Conservation (phyloP, 352 stramenopile genomes). For the Blastocystis sp. region DNA sequence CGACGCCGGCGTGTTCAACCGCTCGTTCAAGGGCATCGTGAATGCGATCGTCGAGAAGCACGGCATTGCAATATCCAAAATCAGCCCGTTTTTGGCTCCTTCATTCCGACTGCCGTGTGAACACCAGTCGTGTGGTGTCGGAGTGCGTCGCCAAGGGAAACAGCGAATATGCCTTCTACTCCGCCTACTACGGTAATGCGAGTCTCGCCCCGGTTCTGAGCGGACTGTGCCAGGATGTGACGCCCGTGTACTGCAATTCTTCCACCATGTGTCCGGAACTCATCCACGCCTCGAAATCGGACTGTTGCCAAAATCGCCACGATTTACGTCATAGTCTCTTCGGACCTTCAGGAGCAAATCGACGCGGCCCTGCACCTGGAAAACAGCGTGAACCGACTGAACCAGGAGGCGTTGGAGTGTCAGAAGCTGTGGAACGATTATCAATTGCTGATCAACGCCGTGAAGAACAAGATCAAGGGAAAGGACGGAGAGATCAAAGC, state of each 20-base stretch:
- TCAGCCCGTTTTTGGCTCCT: not conserved
- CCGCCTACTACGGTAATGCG: not conserved
- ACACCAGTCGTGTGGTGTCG: slow-evolving; percentile 7
- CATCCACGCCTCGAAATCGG: not conserved
- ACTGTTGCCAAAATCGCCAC: not conserved
- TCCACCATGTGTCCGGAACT: not conserved
- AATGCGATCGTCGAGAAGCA: not conserved
- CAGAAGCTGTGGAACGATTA: slow-evolving; percentile 23
- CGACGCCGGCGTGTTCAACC: slow-evolving; percentile 8
- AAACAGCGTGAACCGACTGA: not conserved
- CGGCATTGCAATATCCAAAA: slow-evolving; percentile 22
- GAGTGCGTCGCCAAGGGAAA: slow-evolving; percentile 35
- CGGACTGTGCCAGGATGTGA: not conserved
- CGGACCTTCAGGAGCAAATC: not conserved
- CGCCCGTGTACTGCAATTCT: not conserved
- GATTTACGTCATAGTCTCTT: slow-evolving; percentile 9
- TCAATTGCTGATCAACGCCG: not conserved
- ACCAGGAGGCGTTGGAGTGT: not conserved
- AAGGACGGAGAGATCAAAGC: not conserved
- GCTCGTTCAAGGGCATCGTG: not conserved
- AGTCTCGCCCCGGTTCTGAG: not conserved
- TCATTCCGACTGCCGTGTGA: slow-evolving; percentile 1
- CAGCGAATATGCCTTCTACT: slow-evolving; percentile 41
- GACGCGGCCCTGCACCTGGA: not conserved
- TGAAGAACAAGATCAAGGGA: not conserved